Evolutionary conservation across 176 grass and related monocot genomes (phyloP), one percentile per base, ranked within the genome.

Genomic region (Elaeis guineensis): DNA sequence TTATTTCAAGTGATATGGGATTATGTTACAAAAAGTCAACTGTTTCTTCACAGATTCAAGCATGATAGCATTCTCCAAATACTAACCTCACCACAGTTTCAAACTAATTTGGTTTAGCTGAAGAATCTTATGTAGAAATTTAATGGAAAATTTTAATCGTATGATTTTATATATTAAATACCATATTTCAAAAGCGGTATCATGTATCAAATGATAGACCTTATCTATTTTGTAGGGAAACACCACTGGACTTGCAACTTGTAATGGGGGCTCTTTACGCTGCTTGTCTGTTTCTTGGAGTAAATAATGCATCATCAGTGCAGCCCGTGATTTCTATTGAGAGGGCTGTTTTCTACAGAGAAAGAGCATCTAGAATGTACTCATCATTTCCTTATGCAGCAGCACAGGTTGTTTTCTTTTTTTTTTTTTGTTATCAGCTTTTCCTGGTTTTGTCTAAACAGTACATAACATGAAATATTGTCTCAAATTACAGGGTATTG

Each of bases 341-440:
- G 78, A 85, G 86, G 39, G 73, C 86, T 28, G 86, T 90, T 30
- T 90, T 78, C 25, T 85, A 90, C 58, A 78, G 86, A 55, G 86
- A 90, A 65, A 77, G 57, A 55, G 78, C 86, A 65, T 71, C 78
- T 54, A 79, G 64, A 63, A 81, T 90, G 86, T 90, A 90, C 58
- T 81, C 86, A 32, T 64, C 81, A 5, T 72, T 85, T 60, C 86
- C 86, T 20, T 90, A 90, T 85, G 86, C 86, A 25, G 69, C 79
- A 75, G 76, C 88, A 67, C 88, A 91, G 83, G 88, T 91, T 86
- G 19, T 50, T 12, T 6, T 22, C 17, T 17, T 15, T 63, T 16
- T 23, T 23, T 20, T 7, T 48, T 51, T 44, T 44, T 14, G 35
- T 44, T 76, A 16, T 15, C 9, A 50, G 53, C 17, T 51, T 19